These are phyloP conservation scores for Halophytophthora polymorphica DNA, from an alignment of 352 stramenopile species.

Conservation along the genomic window DNA sequence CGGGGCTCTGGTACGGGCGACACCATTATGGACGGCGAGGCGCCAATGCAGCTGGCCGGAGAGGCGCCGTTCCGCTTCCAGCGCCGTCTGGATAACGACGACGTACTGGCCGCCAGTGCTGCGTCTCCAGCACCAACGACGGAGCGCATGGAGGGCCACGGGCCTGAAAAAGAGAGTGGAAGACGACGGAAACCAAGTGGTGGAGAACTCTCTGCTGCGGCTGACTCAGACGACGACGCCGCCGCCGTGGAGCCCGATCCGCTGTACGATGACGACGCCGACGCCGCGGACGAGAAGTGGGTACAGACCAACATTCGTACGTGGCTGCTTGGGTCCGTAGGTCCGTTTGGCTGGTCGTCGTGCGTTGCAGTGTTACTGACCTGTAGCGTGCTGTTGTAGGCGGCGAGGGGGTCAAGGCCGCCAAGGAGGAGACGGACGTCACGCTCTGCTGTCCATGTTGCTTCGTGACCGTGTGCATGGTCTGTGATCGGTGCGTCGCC, in stretches of 20 bases:
- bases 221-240: slow-evolving; percentile 16
- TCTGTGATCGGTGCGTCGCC: slow-evolving; percentile 47
- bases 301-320: slow-evolving; percentile 62
- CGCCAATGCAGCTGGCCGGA: slow-evolving; percentile 3
- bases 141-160: slow-evolving; percentile 23
- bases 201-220: neutral
- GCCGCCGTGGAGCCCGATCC: slow-evolving; percentile 36
- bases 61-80: slow-evolving; percentile 53
- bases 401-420: neutral
- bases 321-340: slow-evolving; percentile 2
- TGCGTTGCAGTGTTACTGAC: neutral
- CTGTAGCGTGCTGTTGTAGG: slow-evolving; percentile 8
- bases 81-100: slow-evolving; percentile 10
- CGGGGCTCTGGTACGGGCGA: neutral
- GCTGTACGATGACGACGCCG: slow-evolving; percentile 61
- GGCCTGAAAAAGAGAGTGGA: slow-evolving; percentile 30
- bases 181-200: slow-evolving; percentile 10
- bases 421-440: slow-evolving; percentile 35
- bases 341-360: neutral
- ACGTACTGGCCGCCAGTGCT: slow-evolving; percentile 14
- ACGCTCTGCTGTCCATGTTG: slow-evolving; percentile 76
- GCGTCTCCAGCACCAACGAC: slow-evolving; percentile 15
- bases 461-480: slow-evolving; percentile 78
- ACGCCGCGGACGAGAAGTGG: slow-evolving; percentile 70
- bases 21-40: neutral